phyloP scores from a whole-genome alignment of 768 basidiomycete genomes.

The Psilocybe azurescens region DNA sequence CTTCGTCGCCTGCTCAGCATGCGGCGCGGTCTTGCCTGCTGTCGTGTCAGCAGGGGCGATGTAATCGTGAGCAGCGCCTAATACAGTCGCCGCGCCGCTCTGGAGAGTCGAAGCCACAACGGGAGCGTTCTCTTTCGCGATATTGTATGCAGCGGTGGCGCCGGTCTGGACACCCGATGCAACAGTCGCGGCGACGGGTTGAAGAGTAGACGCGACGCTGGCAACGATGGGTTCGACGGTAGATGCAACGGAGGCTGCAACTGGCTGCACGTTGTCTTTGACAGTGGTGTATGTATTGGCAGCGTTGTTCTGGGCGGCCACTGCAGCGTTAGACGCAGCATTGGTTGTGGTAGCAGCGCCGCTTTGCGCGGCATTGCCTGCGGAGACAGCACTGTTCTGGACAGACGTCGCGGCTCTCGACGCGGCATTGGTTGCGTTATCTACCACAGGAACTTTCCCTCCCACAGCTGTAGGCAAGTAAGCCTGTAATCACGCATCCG shows the following conservation, averaged over 20 bases:
- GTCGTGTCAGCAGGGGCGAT: not conserved
- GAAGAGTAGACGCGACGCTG: constrained; percentile 2
- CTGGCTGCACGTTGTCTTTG: not conserved
- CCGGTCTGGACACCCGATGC: constrained; percentile 6
- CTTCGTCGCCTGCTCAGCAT: not conserved
- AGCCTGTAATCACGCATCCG: constrained; percentile 16
- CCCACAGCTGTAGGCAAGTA: constrained; percentile 34
- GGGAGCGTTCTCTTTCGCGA: not conserved
- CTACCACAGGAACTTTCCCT: constrained; percentile 18
- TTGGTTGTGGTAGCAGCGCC: not conserved
- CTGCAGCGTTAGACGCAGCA: not conserved
- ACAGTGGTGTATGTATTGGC: not conserved
- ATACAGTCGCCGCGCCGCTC: constrained; percentile 5
- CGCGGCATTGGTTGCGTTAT: not conserved
- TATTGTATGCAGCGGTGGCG: not conserved
- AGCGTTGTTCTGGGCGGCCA: constrained; percentile 17
- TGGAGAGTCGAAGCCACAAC: not conserved
- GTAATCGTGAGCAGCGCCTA: constrained; percentile 25
- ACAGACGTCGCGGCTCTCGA: not conserved
- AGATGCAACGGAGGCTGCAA: not conserved
- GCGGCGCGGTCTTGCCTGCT: too few relatives aligned
- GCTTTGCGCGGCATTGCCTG: not conserved
- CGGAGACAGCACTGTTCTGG: not conserved
- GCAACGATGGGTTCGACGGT: not conserved
- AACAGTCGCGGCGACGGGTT: constrained; percentile 1